These are phyloP conservation scores for Chrysosporium queenslandicum DNA, from an alignment of 2,329 filamentous ascomycete species.

Conservation along the genomic window DNA sequence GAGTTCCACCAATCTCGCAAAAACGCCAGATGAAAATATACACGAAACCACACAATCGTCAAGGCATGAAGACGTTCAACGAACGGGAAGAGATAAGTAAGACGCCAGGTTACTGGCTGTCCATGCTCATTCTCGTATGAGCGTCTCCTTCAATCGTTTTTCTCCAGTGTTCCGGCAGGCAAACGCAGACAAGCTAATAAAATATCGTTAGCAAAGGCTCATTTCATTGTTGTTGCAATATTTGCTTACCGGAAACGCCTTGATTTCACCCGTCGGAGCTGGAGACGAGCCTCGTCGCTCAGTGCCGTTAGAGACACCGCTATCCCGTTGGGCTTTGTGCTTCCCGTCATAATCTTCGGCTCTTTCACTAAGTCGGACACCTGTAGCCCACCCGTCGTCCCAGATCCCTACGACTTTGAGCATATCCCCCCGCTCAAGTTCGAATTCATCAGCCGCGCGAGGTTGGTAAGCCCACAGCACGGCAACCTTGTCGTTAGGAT, in stretches of 20 bases:
- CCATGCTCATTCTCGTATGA: constrained; percentile 7
- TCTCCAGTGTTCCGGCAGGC: constrained; percentile 87
- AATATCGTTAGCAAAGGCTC: constrained; percentile 1
- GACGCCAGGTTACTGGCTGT: neutral
- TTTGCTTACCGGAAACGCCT: constrained; percentile 64
- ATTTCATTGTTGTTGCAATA: neutral
- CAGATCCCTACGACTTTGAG: constrained; percentile 96
- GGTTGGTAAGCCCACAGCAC: constrained; percentile 96
- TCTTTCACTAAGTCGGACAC: constrained; percentile 67
- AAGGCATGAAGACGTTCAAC: constrained; percentile 9
- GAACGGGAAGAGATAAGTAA: neutral
- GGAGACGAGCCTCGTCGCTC: constrained; percentile 52
- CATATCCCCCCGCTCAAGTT: constrained; percentile 92
- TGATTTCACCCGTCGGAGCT: constrained; percentile 68
- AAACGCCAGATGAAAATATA: constrained; percentile 6
- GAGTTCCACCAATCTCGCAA: neutral
- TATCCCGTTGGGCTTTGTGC: constrained; percentile 72
- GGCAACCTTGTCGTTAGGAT: constrained; percentile 78
- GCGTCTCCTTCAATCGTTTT: constrained; percentile 87
- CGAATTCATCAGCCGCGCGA: constrained; percentile 83
- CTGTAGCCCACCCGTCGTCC: constrained; percentile 98
- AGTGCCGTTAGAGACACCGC: constrained; percentile 78
- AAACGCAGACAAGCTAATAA: constrained; percentile 78
- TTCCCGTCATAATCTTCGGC: constrained; percentile 82
- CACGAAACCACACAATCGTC: constrained; percentile 6